Conservation (phyloP, 306 rosid genomes). For the Dalbergia cultrata region DNA sequence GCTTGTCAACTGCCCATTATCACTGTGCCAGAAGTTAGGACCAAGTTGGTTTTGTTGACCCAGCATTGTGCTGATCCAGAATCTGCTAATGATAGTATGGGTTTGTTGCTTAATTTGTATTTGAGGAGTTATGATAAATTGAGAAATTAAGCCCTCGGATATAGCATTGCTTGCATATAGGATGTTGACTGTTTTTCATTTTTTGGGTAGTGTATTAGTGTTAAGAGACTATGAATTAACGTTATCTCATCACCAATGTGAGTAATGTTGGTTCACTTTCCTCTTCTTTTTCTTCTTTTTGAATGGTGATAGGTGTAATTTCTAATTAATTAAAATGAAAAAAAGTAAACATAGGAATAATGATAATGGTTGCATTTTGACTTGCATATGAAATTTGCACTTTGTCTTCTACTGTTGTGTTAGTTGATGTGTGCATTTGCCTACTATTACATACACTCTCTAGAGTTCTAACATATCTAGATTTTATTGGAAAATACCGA, state of each 20-base stretch:
- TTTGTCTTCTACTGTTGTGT: not conserved
- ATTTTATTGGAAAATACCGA: not conserved
- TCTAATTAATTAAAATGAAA: not conserved
- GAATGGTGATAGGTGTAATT: not conserved
- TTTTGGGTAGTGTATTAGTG: not conserved
- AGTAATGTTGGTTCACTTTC: not conserved
- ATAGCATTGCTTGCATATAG: not conserved
- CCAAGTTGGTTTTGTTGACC: constrained; percentile 44
- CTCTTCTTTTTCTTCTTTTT: not conserved
- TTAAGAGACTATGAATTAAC: not conserved
- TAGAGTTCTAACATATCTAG: constrained; percentile 9
- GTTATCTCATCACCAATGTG: constrained; percentile 10
- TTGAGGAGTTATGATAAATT: constrained; percentile 25
- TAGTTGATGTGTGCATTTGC: not conserved
- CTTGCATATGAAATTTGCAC: constrained; percentile 1
- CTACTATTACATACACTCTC: constrained; percentile 7
- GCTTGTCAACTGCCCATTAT: constrained; percentile 42
- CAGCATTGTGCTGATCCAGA: constrained; percentile 37
- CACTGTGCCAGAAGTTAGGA: constrained; percentile 49
- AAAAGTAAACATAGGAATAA: not conserved
- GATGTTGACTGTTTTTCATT: not conserved
- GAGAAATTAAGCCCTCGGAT: constrained; percentile 12
- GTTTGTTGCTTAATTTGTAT: constrained; percentile 38
- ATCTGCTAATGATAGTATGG: constrained; percentile 17
- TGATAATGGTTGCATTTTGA: constrained; percentile 15